phyloP scores from a whole-genome alignment of 495 filamentous ascomycete genomes.

The Hamigera avellanea region DNA sequence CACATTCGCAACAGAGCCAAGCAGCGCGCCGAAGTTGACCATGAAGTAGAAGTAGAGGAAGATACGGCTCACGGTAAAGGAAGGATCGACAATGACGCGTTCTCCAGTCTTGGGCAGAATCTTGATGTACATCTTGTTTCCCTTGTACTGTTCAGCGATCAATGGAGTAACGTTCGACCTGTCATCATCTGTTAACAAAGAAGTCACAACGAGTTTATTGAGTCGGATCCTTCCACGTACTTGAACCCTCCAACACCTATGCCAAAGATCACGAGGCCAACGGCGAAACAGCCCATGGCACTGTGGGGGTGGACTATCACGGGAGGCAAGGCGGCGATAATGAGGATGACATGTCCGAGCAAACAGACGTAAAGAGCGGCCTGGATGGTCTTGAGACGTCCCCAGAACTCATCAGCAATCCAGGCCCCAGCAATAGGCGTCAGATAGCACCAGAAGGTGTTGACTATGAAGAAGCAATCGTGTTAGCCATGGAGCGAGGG shows the following conservation, averaged over 20 bases:
- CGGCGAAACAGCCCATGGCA: conserved; percentile 40
- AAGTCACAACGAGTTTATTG: too few relatives aligned
- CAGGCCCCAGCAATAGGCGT: conserved; percentile 60
- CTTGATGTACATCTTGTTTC: conserved; percentile 24
- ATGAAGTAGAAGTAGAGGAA: conserved; percentile 39
- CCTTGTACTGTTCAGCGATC: conserved; percentile 38
- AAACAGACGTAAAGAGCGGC: conserved; percentile 44
- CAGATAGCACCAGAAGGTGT: conserved; percentile 61
- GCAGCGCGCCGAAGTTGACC: conserved; percentile 39
- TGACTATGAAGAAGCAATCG: conserved; percentile 29
- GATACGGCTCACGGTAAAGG: conserved; percentile 37
- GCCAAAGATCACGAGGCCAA: conserved; percentile 47
- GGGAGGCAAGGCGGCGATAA: conserved; percentile 48
- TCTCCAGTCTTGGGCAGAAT: conserved; percentile 38
- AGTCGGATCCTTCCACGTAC: conserved; percentile 19
- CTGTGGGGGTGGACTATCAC: conserved; percentile 43
- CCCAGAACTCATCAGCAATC: conserved; percentile 60
- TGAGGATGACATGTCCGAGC: conserved; percentile 54
- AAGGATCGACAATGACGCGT: conserved; percentile 56
- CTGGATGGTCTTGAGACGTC: conserved; percentile 60
- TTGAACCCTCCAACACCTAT: conserved; percentile 47
- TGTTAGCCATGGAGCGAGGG: background rate
- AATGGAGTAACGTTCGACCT: conserved; percentile 51
- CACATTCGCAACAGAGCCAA: conserved; percentile 43
- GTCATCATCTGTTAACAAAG: conserved; percentile 14